phyloP scores from a whole-genome alignment of 345 rosid genomes.

The Corymbia maculata region DNA sequence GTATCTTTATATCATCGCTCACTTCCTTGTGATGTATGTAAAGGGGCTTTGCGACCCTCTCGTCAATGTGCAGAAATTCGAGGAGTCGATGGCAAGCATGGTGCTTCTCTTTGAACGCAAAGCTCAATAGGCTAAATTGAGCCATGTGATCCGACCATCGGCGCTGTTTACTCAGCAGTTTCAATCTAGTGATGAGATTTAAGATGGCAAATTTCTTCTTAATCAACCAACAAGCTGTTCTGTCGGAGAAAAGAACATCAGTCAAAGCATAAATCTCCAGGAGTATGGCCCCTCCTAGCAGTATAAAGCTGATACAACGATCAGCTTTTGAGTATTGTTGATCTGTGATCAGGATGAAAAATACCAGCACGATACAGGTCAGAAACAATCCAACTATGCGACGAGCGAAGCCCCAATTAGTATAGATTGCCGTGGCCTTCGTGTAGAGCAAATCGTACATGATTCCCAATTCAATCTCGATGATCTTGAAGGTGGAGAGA shows the following conservation, averaged over 20 bases:
- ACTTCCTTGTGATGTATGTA: not conserved
- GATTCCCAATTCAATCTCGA: constrained; percentile 30
- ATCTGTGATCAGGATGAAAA: not conserved
- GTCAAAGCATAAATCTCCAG: no score
- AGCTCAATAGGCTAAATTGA: no score
- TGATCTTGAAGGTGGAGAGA: not conserved
- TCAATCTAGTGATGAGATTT: no score
- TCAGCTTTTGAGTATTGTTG: not conserved
- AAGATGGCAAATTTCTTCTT: no score
- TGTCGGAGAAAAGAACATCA: no score
- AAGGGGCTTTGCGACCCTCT: not conserved
- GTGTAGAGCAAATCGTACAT: constrained; percentile 41
- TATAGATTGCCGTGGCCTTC: constrained; percentile 18
- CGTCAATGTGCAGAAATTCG: not conserved
- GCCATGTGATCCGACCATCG: no score
- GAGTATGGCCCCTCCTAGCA: constrained; percentile 2
- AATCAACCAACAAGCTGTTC: no score
- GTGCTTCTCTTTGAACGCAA: not conserved
- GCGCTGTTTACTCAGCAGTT: no score
- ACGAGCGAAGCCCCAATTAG: not conserved
- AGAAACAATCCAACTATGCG: not conserved
- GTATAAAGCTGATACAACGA: not conserved
- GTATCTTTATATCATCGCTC: fast-evolving
- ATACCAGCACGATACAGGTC: not conserved
- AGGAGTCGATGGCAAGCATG: not conserved